These are phyloP conservation scores for Scheffersomyces coipomensis DNA, from an alignment of 805 yeast species.

Conservation along the genomic window DNA sequence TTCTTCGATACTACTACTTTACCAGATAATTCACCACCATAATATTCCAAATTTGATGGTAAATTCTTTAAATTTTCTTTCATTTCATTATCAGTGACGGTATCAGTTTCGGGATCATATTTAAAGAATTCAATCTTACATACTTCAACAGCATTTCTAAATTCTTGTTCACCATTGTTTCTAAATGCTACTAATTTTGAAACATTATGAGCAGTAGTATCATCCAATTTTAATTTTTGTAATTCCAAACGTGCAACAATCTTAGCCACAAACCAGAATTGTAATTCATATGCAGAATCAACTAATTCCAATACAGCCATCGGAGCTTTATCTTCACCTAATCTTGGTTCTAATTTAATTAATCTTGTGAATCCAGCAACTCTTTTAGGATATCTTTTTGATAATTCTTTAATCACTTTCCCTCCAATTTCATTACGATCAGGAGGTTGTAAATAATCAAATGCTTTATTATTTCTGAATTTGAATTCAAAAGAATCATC, in stretches of 20 bases:
- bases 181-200: slow-evolving; percentile 46
- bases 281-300: slow-evolving; percentile 62
- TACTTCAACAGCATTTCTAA: slow-evolving; percentile 61
- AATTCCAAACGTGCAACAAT: slow-evolving; percentile 76
- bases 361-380: slow-evolving; percentile 85
- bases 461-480: slow-evolving; percentile 13
- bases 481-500: slow-evolving; percentile 11
- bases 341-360: slow-evolving; percentile 76
- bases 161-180: slow-evolving; percentile 50
- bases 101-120: slow-evolving; percentile 27
- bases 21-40: slow-evolving; percentile 23
- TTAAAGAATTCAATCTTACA: slow-evolving; percentile 36
- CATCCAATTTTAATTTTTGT: slow-evolving; percentile 53
- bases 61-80: slow-evolving; percentile 28
- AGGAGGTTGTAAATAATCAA: slow-evolving; percentile 48
- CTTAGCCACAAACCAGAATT: slow-evolving; percentile 76
- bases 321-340: slow-evolving; percentile 83
- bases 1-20: slow-evolving; percentile 30
- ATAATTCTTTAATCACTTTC: slow-evolving; percentile 66
- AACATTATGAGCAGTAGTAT: slow-evolving; percentile 55
- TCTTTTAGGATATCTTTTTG: slow-evolving; percentile 61
- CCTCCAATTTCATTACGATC: slow-evolving; percentile 42
- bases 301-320: slow-evolving; percentile 87
- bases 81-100: slow-evolving; percentile 20
- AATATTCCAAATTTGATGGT: slow-evolving; percentile 26